A percentile compares a stretch with the other conserved stretches of the same genome.
These are phyloP conservation scores for Rhizopogon vulgaris DNA, from an alignment of 768 basidiomycete species.

Conservation along the genomic window DNA sequence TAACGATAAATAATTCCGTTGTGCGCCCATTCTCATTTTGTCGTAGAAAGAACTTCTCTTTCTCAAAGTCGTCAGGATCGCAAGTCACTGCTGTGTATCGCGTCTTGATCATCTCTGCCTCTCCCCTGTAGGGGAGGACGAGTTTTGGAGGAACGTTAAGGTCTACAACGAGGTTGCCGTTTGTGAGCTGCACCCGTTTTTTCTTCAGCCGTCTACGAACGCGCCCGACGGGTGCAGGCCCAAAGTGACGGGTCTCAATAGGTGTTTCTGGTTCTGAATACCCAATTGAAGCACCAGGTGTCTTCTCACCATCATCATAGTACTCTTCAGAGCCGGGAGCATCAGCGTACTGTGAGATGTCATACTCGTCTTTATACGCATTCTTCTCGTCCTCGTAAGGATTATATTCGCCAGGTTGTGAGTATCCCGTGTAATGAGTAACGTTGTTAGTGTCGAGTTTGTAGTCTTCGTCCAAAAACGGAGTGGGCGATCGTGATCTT, in stretches of 20 bases:
- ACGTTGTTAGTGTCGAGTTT: constrained; percentile 50
- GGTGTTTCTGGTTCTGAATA: constrained; percentile 46
- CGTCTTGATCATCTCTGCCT: constrained; percentile 67
- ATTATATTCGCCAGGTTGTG: constrained; percentile 11
- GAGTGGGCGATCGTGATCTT: constrained; percentile 73
- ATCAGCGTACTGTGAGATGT: constrained; percentile 26
- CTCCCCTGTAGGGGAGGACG: constrained; percentile 63
- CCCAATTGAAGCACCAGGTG: constrained; percentile 18
- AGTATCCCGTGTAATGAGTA: constrained; percentile 46
- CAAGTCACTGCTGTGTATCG: constrained; percentile 89
- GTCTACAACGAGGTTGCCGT: constrained; percentile 85
- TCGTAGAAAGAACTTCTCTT: constrained; percentile 75
- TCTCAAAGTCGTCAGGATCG: constrained; percentile 89
- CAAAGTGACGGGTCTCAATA: constrained; percentile 74
- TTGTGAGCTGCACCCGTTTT: constrained; percentile 77
- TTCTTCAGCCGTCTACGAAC: constrained; percentile 69
- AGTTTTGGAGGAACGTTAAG: constrained; percentile 80
- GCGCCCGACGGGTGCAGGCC: constrained; percentile 81
- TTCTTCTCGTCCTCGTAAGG: constrained; percentile 20
- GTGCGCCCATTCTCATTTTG: constrained; percentile 75
- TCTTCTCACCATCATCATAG: constrained; percentile 17
- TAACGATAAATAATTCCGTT: constrained; percentile 89
- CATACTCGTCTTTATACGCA: constrained; percentile 19
- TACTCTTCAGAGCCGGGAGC: constrained; percentile 13
- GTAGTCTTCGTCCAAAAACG: constrained; percentile 72